A percentile compares a stretch with the other conserved stretches of the same genome.
phyloP scores from a whole-genome alignment of 2,329 filamentous ascomycete genomes.

The Pyrenophora tritici-repentis region DNA sequence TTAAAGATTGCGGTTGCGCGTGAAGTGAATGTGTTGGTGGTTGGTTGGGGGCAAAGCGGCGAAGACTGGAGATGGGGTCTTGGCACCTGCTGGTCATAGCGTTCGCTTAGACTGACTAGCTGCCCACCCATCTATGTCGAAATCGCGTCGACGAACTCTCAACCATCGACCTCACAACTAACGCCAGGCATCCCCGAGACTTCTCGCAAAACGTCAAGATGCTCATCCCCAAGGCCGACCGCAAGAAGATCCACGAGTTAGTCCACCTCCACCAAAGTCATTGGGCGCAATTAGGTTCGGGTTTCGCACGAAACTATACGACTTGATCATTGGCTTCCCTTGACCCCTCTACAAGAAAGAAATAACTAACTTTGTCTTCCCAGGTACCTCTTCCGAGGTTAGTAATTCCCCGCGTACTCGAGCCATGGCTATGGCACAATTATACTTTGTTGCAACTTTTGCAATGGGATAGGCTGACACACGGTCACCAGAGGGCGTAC shows the following conservation, averaged over 20 bases:
- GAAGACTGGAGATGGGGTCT: constrained; percentile 3
- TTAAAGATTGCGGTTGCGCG: neutral
- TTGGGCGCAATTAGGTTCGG: constrained; percentile 30
- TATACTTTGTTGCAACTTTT: constrained; percentile 38
- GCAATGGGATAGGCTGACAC: constrained; percentile 50
- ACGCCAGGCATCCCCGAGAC: constrained; percentile 31
- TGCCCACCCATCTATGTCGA: constrained; percentile 18
- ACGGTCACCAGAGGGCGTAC: constrained; percentile 68
- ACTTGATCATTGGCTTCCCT: constrained; percentile 36
- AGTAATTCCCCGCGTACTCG: constrained; percentile 35
- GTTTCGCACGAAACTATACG: constrained; percentile 37
- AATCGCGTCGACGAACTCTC: constrained; percentile 22
- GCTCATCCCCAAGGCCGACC: constrained; percentile 99
- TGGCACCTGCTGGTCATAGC: constrained; percentile 15
- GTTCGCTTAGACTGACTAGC: constrained; percentile 19
- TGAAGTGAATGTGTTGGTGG: constrained; percentile 2
- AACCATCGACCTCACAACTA: constrained; percentile 24
- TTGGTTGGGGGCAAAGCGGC: neutral
- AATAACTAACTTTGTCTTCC: constrained; percentile 26
- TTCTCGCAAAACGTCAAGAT: constrained; percentile 52
- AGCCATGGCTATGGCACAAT: constrained; percentile 48
- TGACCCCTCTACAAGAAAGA: constrained; percentile 13
- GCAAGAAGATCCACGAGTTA: constrained; percentile 99
- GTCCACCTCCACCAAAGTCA: constrained; percentile 57
- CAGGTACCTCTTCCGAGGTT: constrained; percentile 52